phyloP scores from a whole-genome alignment of 768 basidiomycete species.

The Rhodotorula taiwanensis region DNA sequence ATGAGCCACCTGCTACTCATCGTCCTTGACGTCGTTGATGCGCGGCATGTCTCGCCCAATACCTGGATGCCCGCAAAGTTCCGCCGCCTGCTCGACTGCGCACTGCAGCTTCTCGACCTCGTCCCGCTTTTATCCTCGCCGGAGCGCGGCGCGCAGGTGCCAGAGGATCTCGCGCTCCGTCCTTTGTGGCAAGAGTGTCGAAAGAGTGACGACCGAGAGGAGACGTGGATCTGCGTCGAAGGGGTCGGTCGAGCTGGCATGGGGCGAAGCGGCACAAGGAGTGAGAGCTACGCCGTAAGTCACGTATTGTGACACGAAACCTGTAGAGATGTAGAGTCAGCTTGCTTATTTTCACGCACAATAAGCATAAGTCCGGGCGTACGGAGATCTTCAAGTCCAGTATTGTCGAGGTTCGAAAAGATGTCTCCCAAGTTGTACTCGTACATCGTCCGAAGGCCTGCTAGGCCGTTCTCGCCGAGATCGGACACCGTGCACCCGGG shows the following conservation, averaged over 20 bases:
- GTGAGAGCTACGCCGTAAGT: conserved; percentile 33
- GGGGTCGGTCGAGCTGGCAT: conserved; percentile 15
- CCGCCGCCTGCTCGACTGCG: conserved; percentile 23
- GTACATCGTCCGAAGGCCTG: conserved; percentile 19
- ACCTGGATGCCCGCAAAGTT: conserved; percentile 1
- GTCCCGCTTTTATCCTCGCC: conserved; percentile 26
- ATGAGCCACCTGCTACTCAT: conserved; percentile 12
- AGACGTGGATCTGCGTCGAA: conserved; percentile 7
- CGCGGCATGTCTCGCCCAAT: conserved; percentile 24
- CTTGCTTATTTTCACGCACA: not conserved
- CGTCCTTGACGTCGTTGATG: conserved; percentile 21
- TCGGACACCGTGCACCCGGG: not conserved
- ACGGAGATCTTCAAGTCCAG: conserved; percentile 25
- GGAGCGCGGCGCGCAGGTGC: conserved; percentile 35
- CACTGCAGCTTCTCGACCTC: conserved; percentile 35
- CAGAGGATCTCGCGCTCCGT: conserved; percentile 34
- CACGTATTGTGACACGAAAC: conserved; percentile 6
- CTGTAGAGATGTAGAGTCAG: not conserved
- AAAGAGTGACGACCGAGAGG: conserved; percentile 28
- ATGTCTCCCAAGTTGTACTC: conserved; percentile 16
- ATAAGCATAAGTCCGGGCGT: not conserved
- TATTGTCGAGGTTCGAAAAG: conserved; percentile 5
- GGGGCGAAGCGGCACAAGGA: not conserved
- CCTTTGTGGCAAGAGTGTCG: conserved; percentile 19
- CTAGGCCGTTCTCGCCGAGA: not conserved